Conservation (phyloP, 257 asterid species). For the Fraxinus quadrangulata region DNA sequence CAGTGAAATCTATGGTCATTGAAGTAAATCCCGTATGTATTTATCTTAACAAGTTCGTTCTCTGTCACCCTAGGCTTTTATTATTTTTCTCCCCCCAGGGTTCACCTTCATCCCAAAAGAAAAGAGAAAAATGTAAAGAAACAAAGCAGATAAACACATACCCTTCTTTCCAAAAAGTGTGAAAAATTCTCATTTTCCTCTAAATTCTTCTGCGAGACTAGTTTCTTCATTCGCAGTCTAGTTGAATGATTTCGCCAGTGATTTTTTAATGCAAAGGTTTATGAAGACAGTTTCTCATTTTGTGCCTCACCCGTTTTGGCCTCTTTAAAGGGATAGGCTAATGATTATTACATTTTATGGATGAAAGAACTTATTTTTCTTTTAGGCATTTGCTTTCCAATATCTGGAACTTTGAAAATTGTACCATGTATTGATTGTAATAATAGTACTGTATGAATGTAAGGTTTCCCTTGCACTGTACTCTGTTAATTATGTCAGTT, state of each 20-base stretch:
- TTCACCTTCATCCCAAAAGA: conserved; percentile 13
- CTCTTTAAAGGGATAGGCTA: neutral
- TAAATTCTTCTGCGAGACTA: neutral
- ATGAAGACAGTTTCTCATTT: neutral
- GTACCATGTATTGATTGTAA: neutral
- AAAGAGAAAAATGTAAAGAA: neutral
- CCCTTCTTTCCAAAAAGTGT: conserved; percentile 2
- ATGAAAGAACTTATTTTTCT: neutral
- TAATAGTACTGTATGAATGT: neutral
- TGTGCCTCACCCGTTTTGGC: neutral
- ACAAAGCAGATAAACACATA: neutral
- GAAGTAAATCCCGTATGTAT: conserved; percentile 18
- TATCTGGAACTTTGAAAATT: neutral
- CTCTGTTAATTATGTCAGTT: conserved; percentile 18
- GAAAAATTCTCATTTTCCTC: neutral
- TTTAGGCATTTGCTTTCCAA: neutral
- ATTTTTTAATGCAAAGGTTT: neutral
- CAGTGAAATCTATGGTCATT: conserved; percentile 16
- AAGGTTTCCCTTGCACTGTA: conserved; percentile 16
- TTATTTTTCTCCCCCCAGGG: neutral
- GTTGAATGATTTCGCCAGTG: neutral
- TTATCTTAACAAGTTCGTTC: neutral
- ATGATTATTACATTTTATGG: neutral
- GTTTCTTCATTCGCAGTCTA: neutral
- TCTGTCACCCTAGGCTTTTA: conserved; percentile 1